Conservation (phyloP, 1,139 yeast genomes). For the Saccharomycopsis phalli region DNA sequence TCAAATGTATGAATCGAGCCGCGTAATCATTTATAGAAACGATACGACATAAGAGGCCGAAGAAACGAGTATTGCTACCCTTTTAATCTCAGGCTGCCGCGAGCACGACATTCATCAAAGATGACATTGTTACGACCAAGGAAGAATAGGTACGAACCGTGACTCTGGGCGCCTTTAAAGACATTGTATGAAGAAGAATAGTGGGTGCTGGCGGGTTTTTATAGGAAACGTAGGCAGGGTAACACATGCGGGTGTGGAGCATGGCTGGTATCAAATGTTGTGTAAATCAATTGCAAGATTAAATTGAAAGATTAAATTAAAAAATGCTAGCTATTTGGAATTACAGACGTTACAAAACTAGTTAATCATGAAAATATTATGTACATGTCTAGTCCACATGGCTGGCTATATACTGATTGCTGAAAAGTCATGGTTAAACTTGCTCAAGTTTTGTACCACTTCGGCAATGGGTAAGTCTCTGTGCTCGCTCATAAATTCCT, state of each 20-base stretch:
- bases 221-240: not conserved
- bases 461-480: slow-evolving; percentile 28
- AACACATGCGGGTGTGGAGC: not conserved
- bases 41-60: slow-evolving; percentile 45
- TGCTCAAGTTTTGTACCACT: slow-evolving; percentile 29
- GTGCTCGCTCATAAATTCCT: slow-evolving; percentile 36
- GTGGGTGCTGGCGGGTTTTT: not conserved
- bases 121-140: slow-evolving; percentile 28
- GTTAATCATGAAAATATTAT: too few relatives aligned
- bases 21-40: slow-evolving; percentile 45
- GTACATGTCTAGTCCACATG: not conserved
- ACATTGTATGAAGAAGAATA: slow-evolving; percentile 51
- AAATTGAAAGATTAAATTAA: not conserved
- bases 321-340: not conserved
- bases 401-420: slow-evolving; percentile 6
- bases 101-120: slow-evolving; percentile 60
- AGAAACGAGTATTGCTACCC: slow-evolving; percentile 17
- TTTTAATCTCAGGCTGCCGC: slow-evolving; percentile 75
- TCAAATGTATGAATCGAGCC: slow-evolving; percentile 59
- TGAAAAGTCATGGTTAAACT: slow-evolving; percentile 33
- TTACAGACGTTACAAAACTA: not conserved
- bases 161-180: slow-evolving; percentile 94
- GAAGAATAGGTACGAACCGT: slow-evolving; percentile 41
- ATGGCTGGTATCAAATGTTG: not conserved
- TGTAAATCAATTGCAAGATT: not conserved